A percentile compares a stretch with the other conserved stretches of the same genome.
phyloP scores from a whole-genome alignment of 352 stramenopile species.

The Globisporangium irregulare region DNA sequence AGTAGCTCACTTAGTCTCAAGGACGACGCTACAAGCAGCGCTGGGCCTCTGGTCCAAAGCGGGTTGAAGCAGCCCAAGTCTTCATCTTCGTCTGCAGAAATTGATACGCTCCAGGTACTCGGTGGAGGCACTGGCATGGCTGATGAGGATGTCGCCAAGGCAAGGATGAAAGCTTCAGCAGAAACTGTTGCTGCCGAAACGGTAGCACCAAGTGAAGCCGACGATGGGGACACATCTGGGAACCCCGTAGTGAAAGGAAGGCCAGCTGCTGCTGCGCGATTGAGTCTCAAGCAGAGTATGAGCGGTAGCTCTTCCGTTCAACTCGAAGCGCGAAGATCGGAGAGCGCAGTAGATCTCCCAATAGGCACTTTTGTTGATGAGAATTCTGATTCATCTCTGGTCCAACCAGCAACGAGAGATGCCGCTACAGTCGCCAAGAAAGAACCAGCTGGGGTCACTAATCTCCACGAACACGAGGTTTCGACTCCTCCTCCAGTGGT shows the following conservation, averaged over 20 bases:
- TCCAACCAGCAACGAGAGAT: neutral
- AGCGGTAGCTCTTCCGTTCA: neutral
- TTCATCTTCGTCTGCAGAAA: neutral
- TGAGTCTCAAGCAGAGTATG: slow-evolving; percentile 10
- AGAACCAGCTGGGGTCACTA: neutral
- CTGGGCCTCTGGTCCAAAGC: neutral
- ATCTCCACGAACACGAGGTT: neutral
- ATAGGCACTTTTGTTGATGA: neutral
- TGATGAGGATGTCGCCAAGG: too few relatives aligned
- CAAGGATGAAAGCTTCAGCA: too few relatives aligned
- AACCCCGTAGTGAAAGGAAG: neutral
- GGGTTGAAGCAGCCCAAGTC: neutral
- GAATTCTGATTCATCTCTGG: too few relatives aligned
- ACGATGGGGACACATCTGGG: neutral
- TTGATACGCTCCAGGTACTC: neutral
- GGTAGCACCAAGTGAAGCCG: neutral
- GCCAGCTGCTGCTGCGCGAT: neutral
- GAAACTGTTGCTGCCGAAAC: too few relatives aligned
- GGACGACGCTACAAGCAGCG: neutral
- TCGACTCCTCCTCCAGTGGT: neutral
- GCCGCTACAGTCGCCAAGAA: neutral
- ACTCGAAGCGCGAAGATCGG: neutral
- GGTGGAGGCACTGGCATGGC: neutral
- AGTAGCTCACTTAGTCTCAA: neutral
- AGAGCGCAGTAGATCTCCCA: too few relatives aligned